A percentile compares a stretch with the other conserved stretches of the same genome.
Conservation (phyloP, 371 early-diverging fungal species). For the Conidiobolus incongruus region DNA sequence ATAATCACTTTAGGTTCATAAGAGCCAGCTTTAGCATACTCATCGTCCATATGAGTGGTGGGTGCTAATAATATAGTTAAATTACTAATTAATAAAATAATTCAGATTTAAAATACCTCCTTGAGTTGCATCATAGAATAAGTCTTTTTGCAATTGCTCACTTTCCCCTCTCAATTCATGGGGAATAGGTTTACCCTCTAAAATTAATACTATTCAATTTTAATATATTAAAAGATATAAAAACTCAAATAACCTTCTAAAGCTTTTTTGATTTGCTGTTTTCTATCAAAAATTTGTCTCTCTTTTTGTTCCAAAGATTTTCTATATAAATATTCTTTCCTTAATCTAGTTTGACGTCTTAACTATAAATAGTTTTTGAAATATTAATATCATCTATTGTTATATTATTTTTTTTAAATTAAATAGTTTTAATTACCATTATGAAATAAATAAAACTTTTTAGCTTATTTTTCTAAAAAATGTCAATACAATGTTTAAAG, state of each 20-base stretch:
- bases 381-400: no score
- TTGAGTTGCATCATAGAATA: slow-evolving; percentile 1
- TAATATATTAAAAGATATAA: no score
- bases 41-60: slow-evolving; percentile 80
- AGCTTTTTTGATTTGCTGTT: slow-evolving; percentile 80
- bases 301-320: slow-evolving; percentile 86
- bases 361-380: no score
- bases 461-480: no score
- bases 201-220: no score
- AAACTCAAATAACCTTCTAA: slow-evolving; percentile 45
- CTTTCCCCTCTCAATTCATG: neutral
- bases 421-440: no score
- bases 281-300: slow-evolving; percentile 67
- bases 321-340: slow-evolving; percentile 85
- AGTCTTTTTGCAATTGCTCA: neutral
- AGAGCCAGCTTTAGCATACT: slow-evolving; percentile 84
- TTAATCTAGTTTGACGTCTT: slow-evolving; percentile 57
- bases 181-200: slow-evolving; percentile 3
- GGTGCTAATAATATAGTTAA: slow-evolving; percentile 22
- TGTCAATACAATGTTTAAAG: no score
- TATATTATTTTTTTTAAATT: no score
- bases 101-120: neutral
- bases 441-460: no score
- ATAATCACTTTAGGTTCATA: slow-evolving; percentile 90
- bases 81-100: no score